Conservation (phyloP, 495 filamentous ascomycete species). For the Pseudoneurospora amorphoporcata region DNA sequence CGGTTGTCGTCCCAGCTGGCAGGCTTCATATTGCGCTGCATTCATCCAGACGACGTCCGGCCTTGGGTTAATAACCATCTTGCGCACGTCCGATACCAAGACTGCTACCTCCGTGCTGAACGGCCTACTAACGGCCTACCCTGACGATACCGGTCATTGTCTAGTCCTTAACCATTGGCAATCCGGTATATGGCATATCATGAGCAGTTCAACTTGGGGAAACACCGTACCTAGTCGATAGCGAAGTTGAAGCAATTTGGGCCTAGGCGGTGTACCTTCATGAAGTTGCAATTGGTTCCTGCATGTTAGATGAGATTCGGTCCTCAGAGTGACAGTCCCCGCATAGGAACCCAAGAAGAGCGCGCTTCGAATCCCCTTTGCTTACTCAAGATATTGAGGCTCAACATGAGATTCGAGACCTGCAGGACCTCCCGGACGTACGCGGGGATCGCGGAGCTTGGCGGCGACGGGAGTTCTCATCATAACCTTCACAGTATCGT, state of each 20-base stretch:
- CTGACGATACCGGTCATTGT: background rate
- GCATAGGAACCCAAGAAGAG: background rate
- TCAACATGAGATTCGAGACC: background rate
- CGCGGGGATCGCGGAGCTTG: background rate
- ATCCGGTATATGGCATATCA: background rate
- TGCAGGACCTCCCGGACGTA: background rate
- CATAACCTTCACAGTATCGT: background rate
- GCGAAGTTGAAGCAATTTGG: background rate
- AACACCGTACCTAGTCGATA: background rate
- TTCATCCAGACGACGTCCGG: conserved; percentile 19
- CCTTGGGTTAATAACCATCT: conserved; percentile 11
- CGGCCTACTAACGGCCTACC: background rate
- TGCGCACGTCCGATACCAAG: conserved; percentile 16
- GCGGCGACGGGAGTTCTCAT: background rate
- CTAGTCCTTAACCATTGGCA: background rate
- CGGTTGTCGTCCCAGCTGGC: background rate
- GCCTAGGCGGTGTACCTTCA: background rate
- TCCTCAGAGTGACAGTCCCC: background rate
- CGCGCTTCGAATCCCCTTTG: background rate
- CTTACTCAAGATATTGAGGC: background rate
- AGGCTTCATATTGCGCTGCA: conserved; percentile 10
- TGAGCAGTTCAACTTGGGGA: background rate
- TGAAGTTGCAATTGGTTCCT: conserved; percentile 11
- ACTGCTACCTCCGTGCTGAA: conserved; percentile 1
- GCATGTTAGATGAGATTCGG: conserved; percentile 5